Base-by-base conservation (phyloP, 176 grass and related monocot genomes). In the Musa itinerans region DNA sequence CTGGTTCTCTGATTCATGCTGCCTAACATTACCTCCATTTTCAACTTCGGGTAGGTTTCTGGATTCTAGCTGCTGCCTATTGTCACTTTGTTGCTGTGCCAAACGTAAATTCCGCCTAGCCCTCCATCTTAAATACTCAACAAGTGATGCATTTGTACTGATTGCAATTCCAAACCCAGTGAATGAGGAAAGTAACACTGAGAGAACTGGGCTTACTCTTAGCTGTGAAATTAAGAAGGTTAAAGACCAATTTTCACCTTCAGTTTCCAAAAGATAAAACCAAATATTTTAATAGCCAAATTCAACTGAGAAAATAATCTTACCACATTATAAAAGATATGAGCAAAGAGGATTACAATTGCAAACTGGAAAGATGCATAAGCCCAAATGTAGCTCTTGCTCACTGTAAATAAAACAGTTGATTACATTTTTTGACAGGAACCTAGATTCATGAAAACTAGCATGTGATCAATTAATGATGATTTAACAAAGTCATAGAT, bases 341-440 rank as follows among this genome's bases (percentile, higher is more conserved):
- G 90, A 64, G 95, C 84, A 87, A 99, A 92, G n/a, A 99, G 73
- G 75, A 99, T 94, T 67, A 99, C 90, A 14, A 94, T 80, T 77
- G 90, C 95, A 92, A 99, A 99, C 66, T 99, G 95, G 80, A 94
- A 99, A 11, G 95, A 86, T 22, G 95, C 95, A 77, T 93, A 99
- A 34, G 90, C 90, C 95, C 95, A 99, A 20, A 94, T 76, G 81
- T 94, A 99, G 72, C 74, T 88, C 61, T 85, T 99, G 26, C 75
- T 89, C 71, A 99, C 95, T 99, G 86, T 59, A 26, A 64, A 53
- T 61, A 53, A 10, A 50, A 58, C 11, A 15, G 52, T 55, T 6
- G 25, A 54, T n/a, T 13, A 25, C 12, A 25, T 54, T 13, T 58
- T 73, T 73, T 14, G 2, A 26, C 21, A 49, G 21, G 8, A 72